Conservation (phyloP, 1,139 yeast species). For the Candida sp. region DNA sequence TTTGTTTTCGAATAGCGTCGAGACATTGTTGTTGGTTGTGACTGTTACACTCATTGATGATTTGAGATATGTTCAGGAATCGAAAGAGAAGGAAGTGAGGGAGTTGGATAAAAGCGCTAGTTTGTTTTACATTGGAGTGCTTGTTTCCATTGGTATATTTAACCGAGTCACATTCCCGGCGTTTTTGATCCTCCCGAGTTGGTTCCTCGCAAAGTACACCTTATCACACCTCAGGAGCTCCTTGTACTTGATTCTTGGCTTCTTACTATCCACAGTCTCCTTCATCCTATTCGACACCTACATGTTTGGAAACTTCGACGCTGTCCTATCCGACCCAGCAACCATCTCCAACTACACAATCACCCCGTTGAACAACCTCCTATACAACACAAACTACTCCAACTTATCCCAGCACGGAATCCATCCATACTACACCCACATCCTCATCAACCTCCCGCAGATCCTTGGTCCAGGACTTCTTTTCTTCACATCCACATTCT, state of each 20-base stretch:
- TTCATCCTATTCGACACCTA: conserved; percentile 62
- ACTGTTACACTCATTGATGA: conserved; percentile 56
- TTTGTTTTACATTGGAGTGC: conserved; percentile 12
- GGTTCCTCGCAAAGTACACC: conserved; percentile 42
- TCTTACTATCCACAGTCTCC: conserved; percentile 31
- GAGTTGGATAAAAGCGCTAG: conserved; percentile 13
- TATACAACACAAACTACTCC: conserved; percentile 62
- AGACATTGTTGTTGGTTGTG: conserved; percentile 68
- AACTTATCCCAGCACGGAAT: conserved; percentile 83
- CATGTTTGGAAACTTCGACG: conserved; percentile 9
- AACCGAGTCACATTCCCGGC: conserved; percentile 86
- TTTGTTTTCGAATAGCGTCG: conserved; percentile 87
- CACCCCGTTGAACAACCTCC: conserved; percentile 77
- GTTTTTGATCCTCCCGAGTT: conserved; percentile 67
- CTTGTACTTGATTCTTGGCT: conserved; percentile 28
- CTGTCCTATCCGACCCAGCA: conserved; percentile 14
- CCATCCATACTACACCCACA: conserved; percentile 79
- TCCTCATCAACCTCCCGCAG: conserved; percentile 77
- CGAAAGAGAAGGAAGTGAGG: conserved; percentile 14
- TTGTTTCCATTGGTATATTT: conserved; percentile 72
- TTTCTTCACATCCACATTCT: conserved; percentile 31
- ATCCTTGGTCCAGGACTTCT: conserved; percentile 78
- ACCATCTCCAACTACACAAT: conserved; percentile 37
- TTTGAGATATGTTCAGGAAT: conserved; percentile 33
- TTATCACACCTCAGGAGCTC: conserved; percentile 27